A percentile compares a stretch with the other conserved stretches of the same genome.
Evolutionary conservation across 257 asterid genomes (phyloP).

Genomic region (Jaltomata sinuosa): DNA sequence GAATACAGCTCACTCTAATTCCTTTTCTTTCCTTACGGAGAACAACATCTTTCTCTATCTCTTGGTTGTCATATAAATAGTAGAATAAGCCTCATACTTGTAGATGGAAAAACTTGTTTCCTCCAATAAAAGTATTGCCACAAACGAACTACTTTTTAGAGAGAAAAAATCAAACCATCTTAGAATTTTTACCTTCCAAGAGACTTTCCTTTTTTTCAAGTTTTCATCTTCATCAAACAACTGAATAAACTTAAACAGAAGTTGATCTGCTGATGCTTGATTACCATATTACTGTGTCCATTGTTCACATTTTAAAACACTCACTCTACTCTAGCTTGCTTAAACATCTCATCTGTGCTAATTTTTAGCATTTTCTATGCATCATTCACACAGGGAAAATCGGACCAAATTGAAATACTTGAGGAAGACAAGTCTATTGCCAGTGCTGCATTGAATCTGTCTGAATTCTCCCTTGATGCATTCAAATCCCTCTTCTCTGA

Average conservation of each 20-base stretch:
- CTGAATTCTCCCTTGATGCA: constrained; percentile 30
- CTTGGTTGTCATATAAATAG: not conserved
- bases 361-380: not conserved
- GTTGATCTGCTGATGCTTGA: not conserved
- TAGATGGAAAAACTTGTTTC: not conserved
- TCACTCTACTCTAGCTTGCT: not conserved
- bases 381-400: not conserved
- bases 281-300: not conserved
- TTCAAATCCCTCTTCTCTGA: constrained; percentile 19
- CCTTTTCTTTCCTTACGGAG: not conserved
- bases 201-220: not conserved
- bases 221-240: not conserved
- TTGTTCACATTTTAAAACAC: not conserved
- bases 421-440: constrained; percentile 52
- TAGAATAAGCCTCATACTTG: not conserved
- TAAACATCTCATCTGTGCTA: not conserved
- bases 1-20: not conserved
- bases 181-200: not conserved
- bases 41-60: not conserved
- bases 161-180: not conserved
- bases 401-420: constrained; percentile 14
- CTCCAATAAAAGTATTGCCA: not conserved
- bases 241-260: too few species aligned
- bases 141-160: not conserved
- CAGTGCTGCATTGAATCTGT: constrained; percentile 31